Evolutionary conservation across 2,329 filamentous ascomycete species (phyloP), one percentile per base, ranked within the genome.

Genomic region (Pezicula carpinea): DNA sequence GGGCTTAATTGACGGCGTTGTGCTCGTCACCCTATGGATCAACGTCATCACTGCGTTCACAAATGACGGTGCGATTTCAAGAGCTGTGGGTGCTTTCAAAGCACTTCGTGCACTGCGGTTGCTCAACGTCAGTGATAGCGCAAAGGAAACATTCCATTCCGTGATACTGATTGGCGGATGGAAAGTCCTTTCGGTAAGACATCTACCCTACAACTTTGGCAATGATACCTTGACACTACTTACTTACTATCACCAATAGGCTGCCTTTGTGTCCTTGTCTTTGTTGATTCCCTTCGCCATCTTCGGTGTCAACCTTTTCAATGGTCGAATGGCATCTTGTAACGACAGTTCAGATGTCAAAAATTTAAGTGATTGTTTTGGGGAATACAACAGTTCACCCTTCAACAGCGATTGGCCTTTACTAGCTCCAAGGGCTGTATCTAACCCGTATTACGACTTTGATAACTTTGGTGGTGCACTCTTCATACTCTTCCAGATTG

Each of bases 401-500:
- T 96, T 82, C 62, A 85, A 84, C 45, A 67, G 68, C 34, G 62
- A 80, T 40, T 99, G 92, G 91, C 70, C 84, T 7, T 77, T 99
- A 48, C 72, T 96, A 8, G 85, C 90, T 2, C 93, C 93, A 5
- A 82, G 93, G 46, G 81, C 85, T 39, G 89, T 85, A 10, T 69
- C 79, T 1, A 97, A 99, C 59, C 82, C 85, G 0, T 95, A 82
- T 62, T 97, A 86, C 68, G 86, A 86, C 64, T 99, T 99, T 62
- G 93, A 99, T 66, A 87, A 95, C 62, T 99, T 99, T 60, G 88
- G 86, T n/a, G 80, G 88, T 45, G 87, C 92, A 0, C 75, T 99
- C 29, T 97, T 97, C 71, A 95, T 95, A 52, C 86, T 99, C 50
- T 99, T 96, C 71, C 91, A 97, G 66, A 96, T 99, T 67, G 92